Evolutionary conservation across 352 stramenopile genomes (phyloP).

Genomic region (Thalassiosira livingstoniorum): DNA sequence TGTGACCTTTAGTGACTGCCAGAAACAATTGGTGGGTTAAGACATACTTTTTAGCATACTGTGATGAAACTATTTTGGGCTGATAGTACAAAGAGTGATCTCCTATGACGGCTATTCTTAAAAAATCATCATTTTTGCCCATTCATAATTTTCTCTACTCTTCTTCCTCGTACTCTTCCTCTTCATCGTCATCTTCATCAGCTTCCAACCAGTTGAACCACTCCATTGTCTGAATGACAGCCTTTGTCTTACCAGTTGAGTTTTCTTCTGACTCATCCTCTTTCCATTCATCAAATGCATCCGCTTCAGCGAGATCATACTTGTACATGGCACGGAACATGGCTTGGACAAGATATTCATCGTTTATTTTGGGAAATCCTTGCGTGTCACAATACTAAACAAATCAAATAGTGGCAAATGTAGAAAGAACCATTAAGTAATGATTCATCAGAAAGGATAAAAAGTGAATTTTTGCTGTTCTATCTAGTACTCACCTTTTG

Average conservation of each 20-base stretch:
- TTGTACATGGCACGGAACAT: conserved; percentile 86
- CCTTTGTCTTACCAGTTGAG: conserved; percentile 74
- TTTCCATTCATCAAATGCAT: conserved; percentile 81
- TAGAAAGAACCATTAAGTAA: not conserved
- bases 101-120: too few relatives aligned
- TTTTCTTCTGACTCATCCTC: conserved; percentile 79
- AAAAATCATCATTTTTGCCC: too few relatives aligned
- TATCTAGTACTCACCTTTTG: conserved; percentile 61
- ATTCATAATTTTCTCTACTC: too few relatives aligned
- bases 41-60: too few relatives aligned
- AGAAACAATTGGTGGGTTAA: too few relatives aligned
- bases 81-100: too few relatives aligned
- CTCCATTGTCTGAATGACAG: conserved; percentile 83
- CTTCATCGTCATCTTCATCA: conserved; percentile 79
- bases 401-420: not conserved
- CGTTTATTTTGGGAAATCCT: conserved; percentile 80
- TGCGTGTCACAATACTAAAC: conserved; percentile 73
- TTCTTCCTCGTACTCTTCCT: conserved; percentile 76
- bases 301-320: conserved; percentile 77
- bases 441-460: not conserved
- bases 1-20: too few relatives aligned
- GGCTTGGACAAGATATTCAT: conserved; percentile 78
- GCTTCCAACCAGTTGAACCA: conserved; percentile 85
- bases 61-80: too few relatives aligned
- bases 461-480: too few relatives aligned